Evolutionary conservation across 2,329 filamentous ascomycete species (phyloP).

Genomic region (Juglanconis juglandina): DNA sequence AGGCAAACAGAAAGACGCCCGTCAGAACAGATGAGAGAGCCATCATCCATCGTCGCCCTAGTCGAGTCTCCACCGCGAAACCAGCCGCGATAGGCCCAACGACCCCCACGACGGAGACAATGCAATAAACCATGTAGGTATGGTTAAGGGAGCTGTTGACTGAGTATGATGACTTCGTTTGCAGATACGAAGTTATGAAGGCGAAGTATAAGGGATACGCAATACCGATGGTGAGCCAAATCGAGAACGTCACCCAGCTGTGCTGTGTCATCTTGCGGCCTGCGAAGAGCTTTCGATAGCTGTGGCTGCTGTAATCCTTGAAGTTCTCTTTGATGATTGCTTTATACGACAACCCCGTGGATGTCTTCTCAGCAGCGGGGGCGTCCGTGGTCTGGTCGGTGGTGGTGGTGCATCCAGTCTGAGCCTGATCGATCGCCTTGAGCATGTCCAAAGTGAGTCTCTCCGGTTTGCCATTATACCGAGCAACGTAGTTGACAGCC

Average conservation of each 20-base stretch:
- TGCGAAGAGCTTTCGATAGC: slow-evolving; percentile 31
- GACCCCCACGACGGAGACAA: slow-evolving; percentile 37
- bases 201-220: slow-evolving; percentile 45
- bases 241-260: slow-evolving; percentile 35
- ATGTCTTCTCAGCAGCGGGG: neutral
- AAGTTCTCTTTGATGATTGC: slow-evolving; percentile 25
- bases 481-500: slow-evolving; percentile 44
- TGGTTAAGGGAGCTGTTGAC: slow-evolving; percentile 25
- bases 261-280: slow-evolving; percentile 31
- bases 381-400: neutral
- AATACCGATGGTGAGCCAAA: slow-evolving; percentile 44
- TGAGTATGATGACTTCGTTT: slow-evolving; percentile 32
- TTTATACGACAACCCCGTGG: slow-evolving; percentile 14
- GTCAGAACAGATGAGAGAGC: slow-evolving; percentile 40
- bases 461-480: slow-evolving; percentile 33
- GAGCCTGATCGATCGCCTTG: slow-evolving; percentile 22
- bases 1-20: slow-evolving; percentile 44
- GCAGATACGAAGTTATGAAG: slow-evolving; percentile 44
- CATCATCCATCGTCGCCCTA: slow-evolving; percentile 44
- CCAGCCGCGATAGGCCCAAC: slow-evolving; percentile 39
- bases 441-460: slow-evolving; percentile 36
- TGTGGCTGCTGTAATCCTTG: slow-evolving; percentile 24
- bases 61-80: slow-evolving; percentile 37
- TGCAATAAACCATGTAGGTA: slow-evolving; percentile 34
- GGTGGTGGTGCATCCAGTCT: neutral